Percentiles rank a stretch among this genome's conserved stretches.
Conservation (phyloP, 495 filamentous ascomycete species). For the Trichoderma asperelloides region DNA sequence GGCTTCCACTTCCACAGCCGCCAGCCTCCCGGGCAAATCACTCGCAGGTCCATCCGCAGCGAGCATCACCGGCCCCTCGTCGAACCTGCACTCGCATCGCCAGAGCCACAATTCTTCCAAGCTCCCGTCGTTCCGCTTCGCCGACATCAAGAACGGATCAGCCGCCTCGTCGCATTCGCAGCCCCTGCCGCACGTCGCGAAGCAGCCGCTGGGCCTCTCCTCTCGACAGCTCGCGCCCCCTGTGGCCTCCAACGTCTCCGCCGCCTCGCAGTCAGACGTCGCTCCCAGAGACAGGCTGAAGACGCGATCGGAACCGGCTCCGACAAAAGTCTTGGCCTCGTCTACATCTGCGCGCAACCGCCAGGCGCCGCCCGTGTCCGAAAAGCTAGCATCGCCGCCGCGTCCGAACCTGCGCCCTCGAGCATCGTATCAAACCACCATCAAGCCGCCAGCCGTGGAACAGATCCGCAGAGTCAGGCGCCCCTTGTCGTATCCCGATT, state of each 20-base stretch:
- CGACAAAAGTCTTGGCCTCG: slow-evolving; percentile 1
- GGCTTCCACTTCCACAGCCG: background rate
- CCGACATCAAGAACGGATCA: slow-evolving; percentile 36
- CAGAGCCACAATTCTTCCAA: slow-evolving; percentile 42
- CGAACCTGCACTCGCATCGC: slow-evolving; percentile 35
- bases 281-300: slow-evolving; percentile 12
- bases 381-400: slow-evolving; percentile 12
- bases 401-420: slow-evolving; percentile 19
- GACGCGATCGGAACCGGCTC: slow-evolving; percentile 10
- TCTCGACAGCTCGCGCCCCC: background rate
- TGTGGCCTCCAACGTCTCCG: background rate
- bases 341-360: slow-evolving; percentile 10
- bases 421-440: slow-evolving; percentile 24
- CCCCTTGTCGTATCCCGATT: slow-evolving; percentile 32
- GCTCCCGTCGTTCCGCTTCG: slow-evolving; percentile 40
- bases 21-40: slow-evolving; percentile 9
- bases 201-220: background rate
- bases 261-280: slow-evolving; percentile 9
- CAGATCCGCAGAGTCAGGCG: slow-evolving; percentile 24
- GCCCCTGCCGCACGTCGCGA: slow-evolving; percentile 12
- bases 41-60: slow-evolving; percentile 13
- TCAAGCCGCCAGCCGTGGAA: slow-evolving; percentile 20
- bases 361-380: slow-evolving; percentile 13
- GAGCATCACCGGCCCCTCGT: slow-evolving; percentile 14
- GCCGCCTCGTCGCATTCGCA: slow-evolving; percentile 21